These are phyloP conservation scores for Pleurotus citrinopileatus DNA, from an alignment of 768 basidiomycete species.

Conservation along the genomic window DNA sequence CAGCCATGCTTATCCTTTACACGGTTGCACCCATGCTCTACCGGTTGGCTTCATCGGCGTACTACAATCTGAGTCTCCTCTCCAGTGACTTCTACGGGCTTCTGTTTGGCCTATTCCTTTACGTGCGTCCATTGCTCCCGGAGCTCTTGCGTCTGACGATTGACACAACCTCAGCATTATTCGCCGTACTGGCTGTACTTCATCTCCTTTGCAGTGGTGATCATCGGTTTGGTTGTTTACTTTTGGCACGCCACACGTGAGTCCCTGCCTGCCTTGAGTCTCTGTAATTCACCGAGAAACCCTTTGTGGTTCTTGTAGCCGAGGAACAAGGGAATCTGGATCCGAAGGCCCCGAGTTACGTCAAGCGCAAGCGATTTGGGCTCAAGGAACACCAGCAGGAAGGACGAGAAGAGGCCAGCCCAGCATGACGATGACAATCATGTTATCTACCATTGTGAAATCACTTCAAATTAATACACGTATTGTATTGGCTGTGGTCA, in stretches of 20 bases:
- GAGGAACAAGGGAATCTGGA: slow-evolving; percentile 71
- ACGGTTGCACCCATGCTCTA: slow-evolving; percentile 85
- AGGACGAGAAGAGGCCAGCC: background rate
- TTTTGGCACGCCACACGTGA: slow-evolving; percentile 84
- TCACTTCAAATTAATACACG: too few relatives aligned
- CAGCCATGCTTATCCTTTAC: slow-evolving; percentile 83
- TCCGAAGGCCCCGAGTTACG: slow-evolving; percentile 57
- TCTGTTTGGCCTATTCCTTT: slow-evolving; percentile 66
- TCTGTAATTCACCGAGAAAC: background rate
- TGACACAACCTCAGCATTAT: slow-evolving; percentile 54
- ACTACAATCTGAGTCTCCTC: slow-evolving; percentile 82
- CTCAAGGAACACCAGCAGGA: background rate
- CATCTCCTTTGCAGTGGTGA: slow-evolving; percentile 67
- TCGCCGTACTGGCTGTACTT: slow-evolving; percentile 90
- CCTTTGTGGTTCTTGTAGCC: slow-evolving; percentile 35
- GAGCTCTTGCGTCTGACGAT: background rate
- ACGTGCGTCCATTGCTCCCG: slow-evolving; percentile 29
- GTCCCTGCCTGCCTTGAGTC: slow-evolving; percentile 24
- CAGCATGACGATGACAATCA: slow-evolving; percentile 1
- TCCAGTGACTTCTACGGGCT: slow-evolving; percentile 88
- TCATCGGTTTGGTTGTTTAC: slow-evolving; percentile 75
- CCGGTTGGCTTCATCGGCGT: slow-evolving; percentile 81
- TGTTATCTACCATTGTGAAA: too few relatives aligned
- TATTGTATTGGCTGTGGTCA: too few relatives aligned
- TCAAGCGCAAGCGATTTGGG: slow-evolving; percentile 31